Evolutionary conservation across 352 stramenopile genomes (phyloP).

Genomic region (Pythium brassicae): DNA sequence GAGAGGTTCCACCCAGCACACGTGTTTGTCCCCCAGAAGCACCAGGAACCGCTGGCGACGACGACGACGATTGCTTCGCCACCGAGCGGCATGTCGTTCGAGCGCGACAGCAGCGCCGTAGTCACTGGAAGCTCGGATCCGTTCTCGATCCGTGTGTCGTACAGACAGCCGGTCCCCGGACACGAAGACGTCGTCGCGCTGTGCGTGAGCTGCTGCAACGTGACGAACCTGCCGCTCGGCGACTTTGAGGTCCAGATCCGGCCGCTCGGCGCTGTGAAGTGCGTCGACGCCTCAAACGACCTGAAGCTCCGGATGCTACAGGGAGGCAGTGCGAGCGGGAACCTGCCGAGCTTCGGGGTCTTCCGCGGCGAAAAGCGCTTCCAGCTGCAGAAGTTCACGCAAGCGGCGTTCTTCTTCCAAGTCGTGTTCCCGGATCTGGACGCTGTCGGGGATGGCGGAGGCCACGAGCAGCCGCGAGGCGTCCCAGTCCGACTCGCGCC

Average conservation of each 20-base stretch:
- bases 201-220: conserved; percentile 57
- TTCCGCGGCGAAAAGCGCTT: conserved; percentile 70
- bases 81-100: background rate
- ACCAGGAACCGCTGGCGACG: background rate
- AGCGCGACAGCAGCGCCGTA: conserved; percentile 10
- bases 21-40: conserved; percentile 26
- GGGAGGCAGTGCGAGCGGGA: conserved; percentile 30
- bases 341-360: conserved; percentile 45
- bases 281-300: conserved; percentile 49
- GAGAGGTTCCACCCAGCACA: conserved; percentile 35
- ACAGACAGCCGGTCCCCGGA: conserved; percentile 35
- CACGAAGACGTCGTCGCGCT: conserved; percentile 51
- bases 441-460: conserved; percentile 5
- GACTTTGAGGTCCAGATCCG: conserved; percentile 69
- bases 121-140: conserved; percentile 63
- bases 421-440: conserved; percentile 46
- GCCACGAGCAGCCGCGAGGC: conserved; percentile 15
- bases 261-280: conserved; percentile 38
- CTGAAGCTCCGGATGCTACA: conserved; percentile 50
- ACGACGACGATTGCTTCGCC: background rate
- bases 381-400: conserved; percentile 54
- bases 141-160: conserved; percentile 49
- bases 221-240: conserved; percentile 49
- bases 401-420: conserved; percentile 51
- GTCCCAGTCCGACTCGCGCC: conserved; percentile 19